phyloP scores from a whole-genome alignment of 2,329 filamentous ascomycete species.

The Xylariaceae sp. region DNA sequence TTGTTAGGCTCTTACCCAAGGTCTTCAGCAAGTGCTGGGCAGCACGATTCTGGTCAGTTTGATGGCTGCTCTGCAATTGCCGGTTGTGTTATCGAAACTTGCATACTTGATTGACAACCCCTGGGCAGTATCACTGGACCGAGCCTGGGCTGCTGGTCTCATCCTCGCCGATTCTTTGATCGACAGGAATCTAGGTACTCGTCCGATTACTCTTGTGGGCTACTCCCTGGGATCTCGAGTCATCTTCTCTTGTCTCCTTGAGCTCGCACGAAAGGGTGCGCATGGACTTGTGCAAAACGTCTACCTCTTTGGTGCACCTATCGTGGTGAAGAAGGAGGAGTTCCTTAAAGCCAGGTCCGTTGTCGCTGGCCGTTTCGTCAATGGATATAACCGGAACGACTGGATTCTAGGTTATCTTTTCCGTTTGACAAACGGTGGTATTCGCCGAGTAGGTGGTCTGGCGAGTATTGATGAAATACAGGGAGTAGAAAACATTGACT shows the following conservation, averaged over 20 bases:
- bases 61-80: conserved; percentile 91
- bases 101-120: conserved; percentile 97
- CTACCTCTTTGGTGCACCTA: conserved; percentile 86
- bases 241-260: conserved; percentile 85
- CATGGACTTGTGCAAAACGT: conserved; percentile 90
- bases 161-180: conserved; percentile 93
- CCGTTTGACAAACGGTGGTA: conserved; percentile 86
- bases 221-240: conserved; percentile 90
- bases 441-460: conserved; percentile 81
- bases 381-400: conserved; percentile 89
- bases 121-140: conserved; percentile 92
- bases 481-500: conserved; percentile 82
- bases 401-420: conserved; percentile 98
- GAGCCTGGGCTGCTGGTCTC: conserved; percentile 80
- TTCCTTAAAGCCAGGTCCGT: conserved; percentile 76
- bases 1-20: conserved; percentile 82
- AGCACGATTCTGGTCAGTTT: conserved; percentile 82
- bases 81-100: conserved; percentile 86
- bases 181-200: conserved; percentile 82
- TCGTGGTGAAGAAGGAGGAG: conserved; percentile 89
- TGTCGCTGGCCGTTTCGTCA: conserved; percentile 87
- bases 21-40: conserved; percentile 88
- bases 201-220: conserved; percentile 87
- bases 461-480: conserved; percentile 69
- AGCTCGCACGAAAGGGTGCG: conserved; percentile 77